Evolutionary conservation across 495 filamentous ascomycete genomes (phyloP).

Genomic region (Bacidia gigantensis): DNA sequence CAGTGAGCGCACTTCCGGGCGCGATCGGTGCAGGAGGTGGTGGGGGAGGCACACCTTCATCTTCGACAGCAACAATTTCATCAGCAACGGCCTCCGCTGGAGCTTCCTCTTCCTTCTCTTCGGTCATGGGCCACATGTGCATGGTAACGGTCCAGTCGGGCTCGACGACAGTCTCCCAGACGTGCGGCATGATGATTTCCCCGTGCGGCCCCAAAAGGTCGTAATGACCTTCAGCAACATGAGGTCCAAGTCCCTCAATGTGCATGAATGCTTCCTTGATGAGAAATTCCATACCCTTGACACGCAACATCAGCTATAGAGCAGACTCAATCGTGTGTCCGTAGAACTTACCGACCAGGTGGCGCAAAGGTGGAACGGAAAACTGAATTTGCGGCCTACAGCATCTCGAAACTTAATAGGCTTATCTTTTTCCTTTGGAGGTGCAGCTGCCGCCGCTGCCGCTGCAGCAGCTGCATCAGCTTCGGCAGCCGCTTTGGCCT

Average conservation of each 20-base stretch:
- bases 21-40: conserved; percentile 17
- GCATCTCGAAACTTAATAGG: conserved; percentile 79
- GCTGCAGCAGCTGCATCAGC: conserved; percentile 20
- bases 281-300: conserved; percentile 68
- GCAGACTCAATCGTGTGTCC: background rate
- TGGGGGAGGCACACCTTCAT: conserved; percentile 16
- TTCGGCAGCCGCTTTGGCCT: conserved; percentile 27
- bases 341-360: conserved; percentile 57
- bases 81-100: conserved; percentile 21
- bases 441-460: conserved; percentile 14
- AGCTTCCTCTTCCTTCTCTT: conserved; percentile 35
- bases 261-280: conserved; percentile 82
- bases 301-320: background rate
- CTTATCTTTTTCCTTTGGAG: conserved; percentile 37
- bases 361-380: conserved; percentile 66
- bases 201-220: conserved; percentile 72
- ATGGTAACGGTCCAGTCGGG: conserved; percentile 85
- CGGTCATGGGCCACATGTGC: conserved; percentile 93
- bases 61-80: conserved; percentile 15
- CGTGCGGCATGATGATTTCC: conserved; percentile 74
- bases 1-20: conserved; percentile 1
- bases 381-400: conserved; percentile 72
- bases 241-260: conserved; percentile 66
- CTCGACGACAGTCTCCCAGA: conserved; percentile 76
- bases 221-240: conserved; percentile 75